These are phyloP conservation scores for Acanthamoeba healyi DNA, from an alignment of 208 protist genomes.

Conservation along the genomic window DNA sequence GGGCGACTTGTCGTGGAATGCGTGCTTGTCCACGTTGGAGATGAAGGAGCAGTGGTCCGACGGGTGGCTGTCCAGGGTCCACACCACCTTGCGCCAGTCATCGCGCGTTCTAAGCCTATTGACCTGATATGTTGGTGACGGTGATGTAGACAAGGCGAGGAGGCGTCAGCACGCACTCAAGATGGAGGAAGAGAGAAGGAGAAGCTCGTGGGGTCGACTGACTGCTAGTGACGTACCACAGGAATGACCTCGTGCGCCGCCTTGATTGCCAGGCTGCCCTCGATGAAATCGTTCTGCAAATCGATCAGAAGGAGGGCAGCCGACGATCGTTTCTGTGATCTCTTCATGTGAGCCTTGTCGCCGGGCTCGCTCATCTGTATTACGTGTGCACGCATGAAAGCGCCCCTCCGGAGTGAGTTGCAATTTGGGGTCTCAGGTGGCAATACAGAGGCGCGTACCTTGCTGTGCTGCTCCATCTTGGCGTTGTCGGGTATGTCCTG, in stretches of 20 bases:
- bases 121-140: not conserved
- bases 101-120: conserved; percentile 4
- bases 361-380: not conserved
- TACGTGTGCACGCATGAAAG: not conserved
- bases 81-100: conserved; percentile 40
- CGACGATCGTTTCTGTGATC: not conserved
- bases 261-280: conserved; percentile 27
- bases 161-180: not conserved
- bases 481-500: not conserved
- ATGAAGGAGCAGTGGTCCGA: conserved; percentile 60
- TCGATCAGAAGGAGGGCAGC: conserved; percentile 36
- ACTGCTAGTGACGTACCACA: conserved; percentile 18
- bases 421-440: not conserved
- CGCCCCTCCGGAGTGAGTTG: too few species aligned
- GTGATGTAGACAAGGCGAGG: not conserved
- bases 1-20: conserved; percentile 57
- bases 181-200: not conserved
- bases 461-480: conserved; percentile 15
- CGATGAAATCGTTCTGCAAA: conserved; percentile 70
- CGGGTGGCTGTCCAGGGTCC: conserved; percentile 57
- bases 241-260: conserved; percentile 11
- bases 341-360: not conserved
- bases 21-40: conserved; percentile 33
- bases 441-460: too few species aligned
- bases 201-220: too few species aligned